Evolutionary conservation across 2,329 filamentous ascomycete genomes (phyloP), one percentile per base, ranked within the genome.

Genomic region (Aspergillus oerlinghausenensis): DNA sequence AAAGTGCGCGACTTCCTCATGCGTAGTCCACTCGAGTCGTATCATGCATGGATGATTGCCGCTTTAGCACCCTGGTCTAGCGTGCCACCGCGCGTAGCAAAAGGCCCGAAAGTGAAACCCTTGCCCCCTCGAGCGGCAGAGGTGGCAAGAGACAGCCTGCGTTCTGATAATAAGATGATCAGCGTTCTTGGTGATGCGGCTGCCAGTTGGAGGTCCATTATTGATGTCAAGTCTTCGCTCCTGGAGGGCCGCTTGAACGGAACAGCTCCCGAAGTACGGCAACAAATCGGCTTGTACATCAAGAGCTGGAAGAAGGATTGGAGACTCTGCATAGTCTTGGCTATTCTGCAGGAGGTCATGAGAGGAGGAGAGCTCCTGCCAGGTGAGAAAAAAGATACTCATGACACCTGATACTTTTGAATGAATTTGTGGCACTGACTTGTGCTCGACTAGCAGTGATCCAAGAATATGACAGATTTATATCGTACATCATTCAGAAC

Each of bases 131-230:
- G 85, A 19, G 82, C 86, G 3, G 82, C 82, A 3, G 77, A 84
- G 29, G 87, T 88, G 4, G 87, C 85, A 4, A 81, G 88, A 32
- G 90, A 95, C 69, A 91, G 91, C 4, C 85, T 96, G 69, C 91
- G 88, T 67, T 83, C 87, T 1, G 84, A 89, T 2, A 96, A 92
- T 69, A 94, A 88, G 69, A 77, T 91, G 4, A 84, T 82, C 47
- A 85, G 86, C 61, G 75, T 93, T 4, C 77, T 94, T 54, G 81
- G 82, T 14, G 83, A 84, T 23, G 83, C 88, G 8, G 79, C 88
- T 51, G 79, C 77, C n/a, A 80, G 92, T 62, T 79, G 83, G 49
- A 65, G 75, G 3, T 81, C 86, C 47, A 90, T 96, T n/a, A 76
- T 82, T 28, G 73, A 73, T 9, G 68, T 88, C 17, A 90, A 90